phyloP scores from a whole-genome alignment of 2,329 filamentous ascomycete genomes.

The Fusarium miscanthi region DNA sequence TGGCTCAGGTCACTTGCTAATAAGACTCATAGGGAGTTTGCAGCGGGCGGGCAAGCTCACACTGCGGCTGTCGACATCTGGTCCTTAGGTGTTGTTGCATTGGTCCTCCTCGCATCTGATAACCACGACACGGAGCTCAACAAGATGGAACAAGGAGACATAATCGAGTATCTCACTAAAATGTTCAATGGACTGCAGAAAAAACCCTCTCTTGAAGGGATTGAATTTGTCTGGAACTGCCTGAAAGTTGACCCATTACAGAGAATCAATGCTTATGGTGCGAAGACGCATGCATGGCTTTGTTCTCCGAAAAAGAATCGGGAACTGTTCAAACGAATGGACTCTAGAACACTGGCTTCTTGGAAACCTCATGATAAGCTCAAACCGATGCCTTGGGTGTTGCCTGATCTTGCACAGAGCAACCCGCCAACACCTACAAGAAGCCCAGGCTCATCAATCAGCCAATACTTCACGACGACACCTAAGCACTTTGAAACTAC shows the following conservation, averaged over 20 bases:
- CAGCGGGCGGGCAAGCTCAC: slow-evolving; percentile 32
- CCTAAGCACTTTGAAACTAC: not conserved
- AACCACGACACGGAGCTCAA: slow-evolving; percentile 42
- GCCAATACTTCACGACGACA: slow-evolving; percentile 35
- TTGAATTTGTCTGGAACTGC: slow-evolving; percentile 48
- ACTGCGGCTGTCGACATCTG: slow-evolving; percentile 62
- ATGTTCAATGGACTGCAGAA: slow-evolving; percentile 24
- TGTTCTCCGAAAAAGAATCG: slow-evolving; percentile 47
- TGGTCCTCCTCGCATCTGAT: slow-evolving; percentile 51
- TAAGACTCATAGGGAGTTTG: slow-evolving; percentile 53
- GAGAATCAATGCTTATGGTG: slow-evolving; percentile 46
- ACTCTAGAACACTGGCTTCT: slow-evolving; percentile 43
- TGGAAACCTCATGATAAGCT: slow-evolving; percentile 45
- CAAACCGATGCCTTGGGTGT: slow-evolving; percentile 49
- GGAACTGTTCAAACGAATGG: slow-evolving; percentile 49
- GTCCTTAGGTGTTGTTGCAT: slow-evolving; percentile 61
- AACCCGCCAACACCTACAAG: slow-evolving; percentile 4
- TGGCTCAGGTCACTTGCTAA: not conserved
- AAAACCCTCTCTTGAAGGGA: slow-evolving; percentile 42
- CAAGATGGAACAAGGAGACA: slow-evolving; percentile 42
- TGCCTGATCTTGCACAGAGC: slow-evolving; percentile 44
- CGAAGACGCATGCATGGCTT: slow-evolving; percentile 50
- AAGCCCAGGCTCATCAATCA: slow-evolving; percentile 16
- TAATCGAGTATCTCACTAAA: slow-evolving; percentile 35
- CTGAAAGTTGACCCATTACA: slow-evolving; percentile 43